These are phyloP conservation scores for Exophiala viscosa DNA, from an alignment of 2,329 filamentous ascomycete species.

Conservation along the genomic window DNA sequence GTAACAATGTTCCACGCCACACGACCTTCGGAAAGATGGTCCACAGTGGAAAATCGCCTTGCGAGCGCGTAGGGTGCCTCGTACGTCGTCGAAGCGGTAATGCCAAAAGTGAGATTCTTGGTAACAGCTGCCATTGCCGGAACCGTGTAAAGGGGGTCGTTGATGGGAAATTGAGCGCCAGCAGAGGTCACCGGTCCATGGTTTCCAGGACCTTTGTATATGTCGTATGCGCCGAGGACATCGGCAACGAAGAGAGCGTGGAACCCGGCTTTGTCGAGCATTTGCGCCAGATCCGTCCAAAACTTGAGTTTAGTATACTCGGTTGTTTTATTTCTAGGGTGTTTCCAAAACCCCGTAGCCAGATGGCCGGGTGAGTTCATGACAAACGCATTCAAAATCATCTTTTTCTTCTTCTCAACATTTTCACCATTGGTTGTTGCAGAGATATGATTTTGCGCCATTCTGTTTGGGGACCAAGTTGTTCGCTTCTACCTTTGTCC, in stretches of 20 bases:
- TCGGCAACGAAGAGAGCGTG: neutral
- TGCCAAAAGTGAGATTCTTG: constrained; percentile 62
- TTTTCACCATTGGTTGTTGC: no score
- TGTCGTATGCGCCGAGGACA: neutral
- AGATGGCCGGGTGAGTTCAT: no score
- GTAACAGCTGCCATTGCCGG: constrained; percentile 57
- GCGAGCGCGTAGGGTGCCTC: constrained; percentile 66
- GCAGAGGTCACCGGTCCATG: neutral
- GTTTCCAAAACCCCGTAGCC: no score
- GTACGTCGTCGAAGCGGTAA: constrained; percentile 65
- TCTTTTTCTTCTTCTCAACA: no score
- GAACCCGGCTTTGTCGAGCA: neutral
- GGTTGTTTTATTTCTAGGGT: no score
- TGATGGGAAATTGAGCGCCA: neutral
- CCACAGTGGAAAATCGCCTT: constrained; percentile 60
- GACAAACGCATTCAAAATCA: no score
- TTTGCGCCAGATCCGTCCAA: neutral
- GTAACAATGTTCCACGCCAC: constrained; percentile 69
- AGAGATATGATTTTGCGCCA: no score
- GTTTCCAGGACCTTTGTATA: constrained; percentile 36
- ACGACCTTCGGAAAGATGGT: constrained; percentile 64
- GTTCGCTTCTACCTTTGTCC: no score
- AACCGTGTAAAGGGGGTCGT: no score
- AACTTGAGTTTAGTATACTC: no score
- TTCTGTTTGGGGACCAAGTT: no score